phyloP scores from a whole-genome alignment of 768 basidiomycete species.

The Hericium erinaceus region DNA sequence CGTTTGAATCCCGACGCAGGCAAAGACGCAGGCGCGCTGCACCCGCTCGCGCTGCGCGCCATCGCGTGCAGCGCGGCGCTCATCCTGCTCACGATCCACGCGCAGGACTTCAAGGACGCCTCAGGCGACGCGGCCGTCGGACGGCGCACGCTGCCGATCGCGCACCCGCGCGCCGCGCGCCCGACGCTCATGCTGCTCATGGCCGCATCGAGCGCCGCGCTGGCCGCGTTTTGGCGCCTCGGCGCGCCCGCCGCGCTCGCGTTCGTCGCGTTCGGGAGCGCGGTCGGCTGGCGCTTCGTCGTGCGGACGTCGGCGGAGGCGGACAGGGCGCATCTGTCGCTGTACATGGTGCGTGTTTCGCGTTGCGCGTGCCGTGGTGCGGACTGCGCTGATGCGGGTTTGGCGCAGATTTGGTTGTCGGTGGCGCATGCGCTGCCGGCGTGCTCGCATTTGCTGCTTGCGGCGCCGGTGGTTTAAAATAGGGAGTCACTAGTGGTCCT shows the following conservation, averaged over 20 bases:
- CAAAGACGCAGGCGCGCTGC: background rate
- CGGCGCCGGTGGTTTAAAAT: background rate
- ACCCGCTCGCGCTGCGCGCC: background rate
- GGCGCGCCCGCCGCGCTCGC: background rate
- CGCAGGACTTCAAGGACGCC: conserved; percentile 19
- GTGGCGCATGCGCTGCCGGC: background rate
- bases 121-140: conserved; percentile 16
- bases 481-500: too few species aligned
- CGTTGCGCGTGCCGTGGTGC: too few species aligned
- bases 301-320: background rate
- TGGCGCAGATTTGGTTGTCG: background rate
- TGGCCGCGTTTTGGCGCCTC: background rate
- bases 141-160: conserved; percentile 16
- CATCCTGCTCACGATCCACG: conserved; percentile 20
- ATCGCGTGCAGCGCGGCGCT: conserved; percentile 10
- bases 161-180: conserved; percentile 9
- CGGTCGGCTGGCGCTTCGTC: background rate
- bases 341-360: background rate
- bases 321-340: background rate
- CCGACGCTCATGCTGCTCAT: conserved; percentile 4
- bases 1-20: background rate
- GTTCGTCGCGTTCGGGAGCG: background rate
- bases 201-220: conserved; percentile 6
- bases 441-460: background rate
- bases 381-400: too few species aligned